Evolutionary conservation across 225 moss, liverwort and hornwort genomes (phyloP), one percentile per base, ranked within the genome.

Genomic region (Thuidium tamariscinum): DNA sequence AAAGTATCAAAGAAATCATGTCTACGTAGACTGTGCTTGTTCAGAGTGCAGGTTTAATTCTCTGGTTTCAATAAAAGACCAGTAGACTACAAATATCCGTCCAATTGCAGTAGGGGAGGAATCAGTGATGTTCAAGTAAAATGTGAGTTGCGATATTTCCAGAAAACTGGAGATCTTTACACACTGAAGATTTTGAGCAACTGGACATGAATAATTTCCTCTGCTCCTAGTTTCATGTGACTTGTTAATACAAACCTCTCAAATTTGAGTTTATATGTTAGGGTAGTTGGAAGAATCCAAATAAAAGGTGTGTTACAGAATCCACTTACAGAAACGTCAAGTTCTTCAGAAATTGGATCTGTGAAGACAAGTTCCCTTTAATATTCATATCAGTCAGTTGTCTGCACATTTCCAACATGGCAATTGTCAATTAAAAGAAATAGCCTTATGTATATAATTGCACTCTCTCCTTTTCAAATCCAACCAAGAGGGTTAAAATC

Each of bases 301-400:
- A 36, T 23, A 36, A n/a, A 51, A 21, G 3, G 26, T 17, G 27
- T 2, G 56, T 26, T 27, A n/a, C 11, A 77, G 77, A 77, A 77
- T 77, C 41, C 48, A 89, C 91, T 83, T 71, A 91, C 88, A 91
- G 25, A 42, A 71, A 65, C 27, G 83, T 81, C 80, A 91, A 60
- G 49, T 84, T 89, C 16, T 16, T 63, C 0, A 91, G 72, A 44
- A 1, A 16, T n/a, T 64, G 29, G 5, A 91, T 86, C 13, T n/a
- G 11, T 25, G 81, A 19, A 41, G 44, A 65, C 14, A 85, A 34
- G 16, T 3, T 57, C 46, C 89, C 91, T 11, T 30, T 73, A 25
- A 91, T 82, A 9, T 89, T 71, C 56, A 91, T 83, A 84, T 88
- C 34, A 42, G 77, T 37, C 72, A 91, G 65, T 32, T 71, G 83